A percentile compares a stretch with the other conserved stretches of the same genome.
These are phyloP conservation scores for Oenanthe sinensis DNA, from an alignment of 129 eudicot genomes.

Conservation along the genomic window DNA sequence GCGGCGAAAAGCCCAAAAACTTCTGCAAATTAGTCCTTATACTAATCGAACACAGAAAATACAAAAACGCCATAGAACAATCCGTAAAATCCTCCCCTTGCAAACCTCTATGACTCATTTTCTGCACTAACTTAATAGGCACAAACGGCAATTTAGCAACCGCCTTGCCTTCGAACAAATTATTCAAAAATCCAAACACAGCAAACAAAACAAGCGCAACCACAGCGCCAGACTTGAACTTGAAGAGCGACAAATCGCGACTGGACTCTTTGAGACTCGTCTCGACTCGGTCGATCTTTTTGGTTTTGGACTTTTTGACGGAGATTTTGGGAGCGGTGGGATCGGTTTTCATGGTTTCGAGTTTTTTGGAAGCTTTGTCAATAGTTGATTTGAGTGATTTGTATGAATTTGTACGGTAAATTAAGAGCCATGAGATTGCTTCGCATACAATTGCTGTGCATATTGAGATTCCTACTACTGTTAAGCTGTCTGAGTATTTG, in stretches of 20 bases:
- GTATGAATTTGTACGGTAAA: constrained; percentile 91
- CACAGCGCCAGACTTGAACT: constrained; percentile 88
- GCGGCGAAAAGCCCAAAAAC: constrained; percentile 96
- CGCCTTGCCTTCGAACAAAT: constrained; percentile 68
- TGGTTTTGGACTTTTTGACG: constrained; percentile 52
- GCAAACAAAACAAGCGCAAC: constrained; percentile 75
- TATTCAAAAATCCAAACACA: constrained; percentile 71
- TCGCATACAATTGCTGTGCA: constrained; percentile 81
- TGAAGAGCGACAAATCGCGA: constrained; percentile 74
- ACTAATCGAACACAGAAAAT: constrained; percentile 78
- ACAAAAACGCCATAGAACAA: constrained; percentile 98
- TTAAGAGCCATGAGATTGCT: constrained; percentile 71
- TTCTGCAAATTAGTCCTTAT: constrained; percentile 89
- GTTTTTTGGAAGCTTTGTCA: constrained; percentile 87
- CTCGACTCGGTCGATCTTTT: constrained; percentile 86
- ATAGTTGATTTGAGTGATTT: constrained; percentile 90
- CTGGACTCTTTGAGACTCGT: constrained; percentile 67
- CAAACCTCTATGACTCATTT: constrained; percentile 88
- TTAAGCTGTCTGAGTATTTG: constrained; percentile 67
- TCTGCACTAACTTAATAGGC: constrained; percentile 68
- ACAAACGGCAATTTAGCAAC: constrained; percentile 95
- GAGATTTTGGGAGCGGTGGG: constrained; percentile 14
- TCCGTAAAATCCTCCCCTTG: constrained; percentile 83
- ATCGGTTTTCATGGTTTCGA: constrained; percentile 78
- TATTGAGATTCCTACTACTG: constrained; percentile 66